Evolutionary conservation across 306 rosid species (phyloP), one percentile per base, ranked within the genome.

Genomic region (Medicago lupulina): DNA sequence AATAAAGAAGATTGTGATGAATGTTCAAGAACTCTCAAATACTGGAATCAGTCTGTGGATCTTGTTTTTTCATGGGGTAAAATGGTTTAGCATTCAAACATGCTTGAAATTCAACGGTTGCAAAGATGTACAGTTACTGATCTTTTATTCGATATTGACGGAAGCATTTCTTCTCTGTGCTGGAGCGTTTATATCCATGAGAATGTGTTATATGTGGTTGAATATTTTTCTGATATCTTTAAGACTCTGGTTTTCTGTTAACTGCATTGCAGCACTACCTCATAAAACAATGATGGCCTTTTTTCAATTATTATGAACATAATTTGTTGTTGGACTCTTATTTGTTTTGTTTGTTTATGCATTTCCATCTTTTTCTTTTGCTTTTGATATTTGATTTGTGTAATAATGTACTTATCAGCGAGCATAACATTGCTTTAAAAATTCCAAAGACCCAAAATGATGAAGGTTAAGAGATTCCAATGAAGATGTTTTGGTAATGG

Each of bases 61-160:
- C 57, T 38, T 68, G 51, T 74, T 82, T 76, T 59, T 67, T 12
- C 19, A 38, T 60, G 54, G 73, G 73, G 81, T 67, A 70, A 65
- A 18, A 18, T 69, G 79, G 75, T 79, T 73, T 74, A 43, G 54
- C 47, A 71, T 80, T 72, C 77, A 50, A 61, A 78, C 81, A 16
- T 62, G 76, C 81, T 78, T 84, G 76, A 43, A 69, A 70, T 84
- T 73, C 75, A 40, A 41, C 28, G 65, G 70, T 51, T 72, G 76
- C 85, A 72, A 47, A 77, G 70, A 73, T 89, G 87, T 79, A 88
- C 39, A 84, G 73, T 74, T 80, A 74, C 73, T 73, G 61, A 77
- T 76, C 70, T 57, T 53, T 31, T 41, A 46, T 78, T 80, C 31
- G 65, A 71, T 75, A 19, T 85, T 58, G 76, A 54, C 67, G 85